Percentiles rank a stretch among this genome's conserved stretches.
Evolutionary conservation across 106 monocot genomes (phyloP).

Genomic region (Cymbidium sinense): DNA sequence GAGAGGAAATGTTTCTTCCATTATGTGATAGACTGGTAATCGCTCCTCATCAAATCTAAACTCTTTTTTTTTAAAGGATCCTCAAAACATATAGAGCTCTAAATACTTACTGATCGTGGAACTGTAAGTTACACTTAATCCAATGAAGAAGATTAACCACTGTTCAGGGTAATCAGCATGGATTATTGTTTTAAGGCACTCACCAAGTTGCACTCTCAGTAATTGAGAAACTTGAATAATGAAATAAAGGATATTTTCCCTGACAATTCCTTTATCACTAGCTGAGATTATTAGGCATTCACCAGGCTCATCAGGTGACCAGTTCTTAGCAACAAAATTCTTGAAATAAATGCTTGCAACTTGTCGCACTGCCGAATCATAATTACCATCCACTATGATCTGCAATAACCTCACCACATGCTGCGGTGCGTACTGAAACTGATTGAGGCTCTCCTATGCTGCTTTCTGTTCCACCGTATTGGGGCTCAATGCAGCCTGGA

Average conservation of each 20-base stretch:
- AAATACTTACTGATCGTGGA: constrained; percentile 83
- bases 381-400: constrained; percentile 37
- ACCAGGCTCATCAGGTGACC: constrained; percentile 78
- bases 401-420: constrained; percentile 87
- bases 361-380: constrained; percentile 78
- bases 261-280: constrained; percentile 57
- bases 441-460: constrained; percentile 84
- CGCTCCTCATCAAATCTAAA: constrained; percentile 95
- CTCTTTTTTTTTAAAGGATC: constrained; percentile 89
- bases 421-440: constrained; percentile 79
- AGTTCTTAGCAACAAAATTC: constrained; percentile 90
- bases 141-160: constrained; percentile 83
- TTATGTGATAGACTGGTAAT: constrained; percentile 65
- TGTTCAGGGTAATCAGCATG: no score
- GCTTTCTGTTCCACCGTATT: constrained; percentile 80
- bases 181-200: no score
- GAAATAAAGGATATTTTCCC: constrained; percentile 86
- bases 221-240: no score
- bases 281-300: constrained; percentile 51
- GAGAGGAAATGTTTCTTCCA: constrained; percentile 85
- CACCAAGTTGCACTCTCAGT: no score
- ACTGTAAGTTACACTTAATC: constrained; percentile 67
- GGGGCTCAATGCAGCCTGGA: no score
- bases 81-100: constrained; percentile 89
- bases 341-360: constrained; percentile 97